A percentile compares a stretch with the other conserved stretches of the same genome.
Evolutionary conservation across 345 rosid species (phyloP).

Genomic region (Lumnitzera racemosa): DNA sequence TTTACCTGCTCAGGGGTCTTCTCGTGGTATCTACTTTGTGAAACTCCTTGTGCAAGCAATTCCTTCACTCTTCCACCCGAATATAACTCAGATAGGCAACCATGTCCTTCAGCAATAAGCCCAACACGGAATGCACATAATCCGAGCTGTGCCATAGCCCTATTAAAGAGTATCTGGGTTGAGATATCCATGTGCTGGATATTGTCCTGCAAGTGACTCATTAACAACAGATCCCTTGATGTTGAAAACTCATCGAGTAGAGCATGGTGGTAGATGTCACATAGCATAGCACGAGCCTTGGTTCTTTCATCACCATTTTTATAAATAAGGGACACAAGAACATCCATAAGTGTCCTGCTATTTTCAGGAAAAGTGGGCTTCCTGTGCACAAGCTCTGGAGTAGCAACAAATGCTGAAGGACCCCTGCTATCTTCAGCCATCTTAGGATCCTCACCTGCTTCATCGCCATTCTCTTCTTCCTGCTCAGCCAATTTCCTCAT

Average conservation of each 20-base stretch:
- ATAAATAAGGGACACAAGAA: slow-evolving; percentile 81
- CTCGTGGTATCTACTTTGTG: slow-evolving; percentile 88
- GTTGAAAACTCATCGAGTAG: slow-evolving; percentile 65
- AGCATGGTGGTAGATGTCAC: slow-evolving; percentile 94
- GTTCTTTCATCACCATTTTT: slow-evolving; percentile 91
- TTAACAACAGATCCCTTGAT: slow-evolving; percentile 72
- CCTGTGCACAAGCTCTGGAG: slow-evolving; percentile 77
- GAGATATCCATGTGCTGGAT: slow-evolving; percentile 88
- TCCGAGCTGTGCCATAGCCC: slow-evolving; percentile 97
- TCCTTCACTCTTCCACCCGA: slow-evolving; percentile 92
- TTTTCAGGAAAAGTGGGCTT: slow-evolving; percentile 83
- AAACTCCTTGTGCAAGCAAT: slow-evolving; percentile 95
- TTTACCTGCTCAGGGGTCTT: slow-evolving; percentile 94
- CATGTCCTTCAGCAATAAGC: slow-evolving; percentile 64
- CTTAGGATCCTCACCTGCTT: slow-evolving; percentile 30
- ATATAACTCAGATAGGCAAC: slow-evolving; percentile 87
- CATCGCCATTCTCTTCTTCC: slow-evolving; percentile 36
- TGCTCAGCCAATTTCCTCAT: slow-evolving; percentile 87
- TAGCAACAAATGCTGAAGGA: slow-evolving; percentile 59
- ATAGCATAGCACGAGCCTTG: slow-evolving; percentile 94
- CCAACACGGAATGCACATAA: slow-evolving; percentile 87
- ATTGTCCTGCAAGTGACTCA: slow-evolving; percentile 94
- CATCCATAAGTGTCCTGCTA: slow-evolving; percentile 86
- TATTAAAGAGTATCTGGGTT: slow-evolving; percentile 87
- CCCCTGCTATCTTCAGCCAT: slow-evolving; percentile 52